Base-by-base conservation (phyloP, 805 yeast species). In the Zygosaccharomyces bisporus region DNA sequence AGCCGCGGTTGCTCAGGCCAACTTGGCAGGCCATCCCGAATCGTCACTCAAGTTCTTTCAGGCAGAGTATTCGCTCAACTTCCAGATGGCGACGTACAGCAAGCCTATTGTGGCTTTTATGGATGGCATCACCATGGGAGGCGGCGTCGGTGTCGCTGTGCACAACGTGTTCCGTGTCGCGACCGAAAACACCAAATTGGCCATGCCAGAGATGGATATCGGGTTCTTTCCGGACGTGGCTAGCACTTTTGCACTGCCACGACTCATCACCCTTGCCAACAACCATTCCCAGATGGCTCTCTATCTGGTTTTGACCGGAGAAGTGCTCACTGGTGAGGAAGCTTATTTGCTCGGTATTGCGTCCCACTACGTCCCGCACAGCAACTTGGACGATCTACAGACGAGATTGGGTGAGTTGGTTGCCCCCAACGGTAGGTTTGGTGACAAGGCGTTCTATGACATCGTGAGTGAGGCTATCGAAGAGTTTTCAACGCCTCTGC, bases 151-250 rank as follows among this genome's bases (percentile, higher is more conserved):
- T 4, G 70, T 93, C 35, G 75, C 91, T 0, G 83, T 87, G 33
- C 98, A 93, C 67, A 83, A 87, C 9, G 91, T 96, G 3, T 91
- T 91, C 73, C 79, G 98, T 60, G 71, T 93, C 30, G 95, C 95
- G n/a, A 86, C 96, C 33, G 97, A 91, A 57, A 76, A 78, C 56
- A 90, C 98, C 8, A 76, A 82, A 62, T 77, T 89, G 69, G 96
- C 98, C 50, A 93, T 93, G 99, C 98, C 99, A 6, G 98, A 93
- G 68, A 85, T 95, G 74, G 89, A 86, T 58, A 93, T 93, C 63
- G 99, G 99, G 1, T 87, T 88, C 66, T 86, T 87, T 68, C 95
- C 95, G 16, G 99, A 93, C 65, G 98, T 93, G 9, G 99, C 97
- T 34, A 83, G 95, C 29, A 80, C 95, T 8, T 91, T 87, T 68